Base-by-base conservation (phyloP, 805 yeast species). In the Hanseniaspora occidentalis region DNA sequence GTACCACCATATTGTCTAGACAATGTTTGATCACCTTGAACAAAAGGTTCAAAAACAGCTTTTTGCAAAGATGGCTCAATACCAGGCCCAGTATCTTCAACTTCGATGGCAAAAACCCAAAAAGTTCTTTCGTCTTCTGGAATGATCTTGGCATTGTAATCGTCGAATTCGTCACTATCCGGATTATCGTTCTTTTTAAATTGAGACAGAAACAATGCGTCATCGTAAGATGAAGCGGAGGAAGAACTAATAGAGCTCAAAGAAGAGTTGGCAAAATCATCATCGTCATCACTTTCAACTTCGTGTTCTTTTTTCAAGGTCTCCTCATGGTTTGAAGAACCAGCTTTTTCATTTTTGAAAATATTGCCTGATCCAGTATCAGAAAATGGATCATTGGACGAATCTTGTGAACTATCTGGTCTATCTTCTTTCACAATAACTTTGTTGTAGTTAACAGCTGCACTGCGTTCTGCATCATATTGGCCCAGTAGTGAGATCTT, bases 1-100 rank as follows among this genome's bases (percentile, higher is more conserved):
- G 96, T 92, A 49, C 98, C 98, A 43, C 97, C 96, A 54, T 82
- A 79, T 43, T 88, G 84, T 53, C 95, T 70, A 4, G 95, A 83
- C 21, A 85, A 66, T 0, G 96, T 85, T 58, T 86, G 95, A 54
- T 89, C 97, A 40, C 97, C 98, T 62, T 89, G 98, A 16, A 88
- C 86, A 65, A 89, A 89, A 1, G 97, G 96, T 52, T 92, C 96
- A 58, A 89, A 89, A 1, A 89, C 94, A 45, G 81, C 76, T 35
- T 77, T 77, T 52, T 84, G 96, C 41, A 86, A 60, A 1, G 79
- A 75, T 11, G 79, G 77, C 31, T 84, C 94, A 40, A 89, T 88
- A 44, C 98, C 98, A 0, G 96, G 88, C 3, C 98, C 97, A 0
- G 94, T 84, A 56, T 89, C 98, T 27, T 69, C 70, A 10, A 89